Percentiles rank a stretch among this genome's conserved stretches.
phyloP scores from a whole-genome alignment of 2,329 filamentous ascomycete genomes.

The Paradendryphiella salina region DNA sequence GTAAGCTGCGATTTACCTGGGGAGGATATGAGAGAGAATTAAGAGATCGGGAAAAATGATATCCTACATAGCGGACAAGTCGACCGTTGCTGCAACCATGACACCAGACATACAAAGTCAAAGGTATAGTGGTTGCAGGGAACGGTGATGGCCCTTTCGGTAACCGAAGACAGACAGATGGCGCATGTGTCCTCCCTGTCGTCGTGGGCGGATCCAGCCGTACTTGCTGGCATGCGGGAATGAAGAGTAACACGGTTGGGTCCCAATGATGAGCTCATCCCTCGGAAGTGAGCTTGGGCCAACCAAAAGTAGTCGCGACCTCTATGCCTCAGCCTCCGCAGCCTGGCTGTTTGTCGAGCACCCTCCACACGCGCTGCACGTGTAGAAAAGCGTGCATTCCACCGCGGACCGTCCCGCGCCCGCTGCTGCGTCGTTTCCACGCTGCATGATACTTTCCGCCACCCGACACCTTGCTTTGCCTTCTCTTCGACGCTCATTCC shows the following conservation, averaged over 20 bases:
- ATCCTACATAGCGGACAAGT: constrained; percentile 79
- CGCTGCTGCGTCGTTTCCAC: background rate
- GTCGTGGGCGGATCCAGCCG: constrained; percentile 16
- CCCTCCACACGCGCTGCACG: constrained; percentile 7
- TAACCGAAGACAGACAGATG: constrained; percentile 80
- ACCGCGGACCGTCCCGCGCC: background rate
- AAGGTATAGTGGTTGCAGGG: constrained; percentile 82
- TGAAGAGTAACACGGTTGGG: background rate
- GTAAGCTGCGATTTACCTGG: constrained; percentile 57
- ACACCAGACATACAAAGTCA: constrained; percentile 81
- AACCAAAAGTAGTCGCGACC: constrained; percentile 23
- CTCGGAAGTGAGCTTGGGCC: constrained; percentile 24
- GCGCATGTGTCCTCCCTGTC: constrained; percentile 61
- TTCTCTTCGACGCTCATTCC: constrained; percentile 26
- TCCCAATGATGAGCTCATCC: constrained; percentile 19
- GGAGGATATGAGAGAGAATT: background rate
- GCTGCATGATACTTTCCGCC: constrained; percentile 33
- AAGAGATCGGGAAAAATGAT: constrained; percentile 3
- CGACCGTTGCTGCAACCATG: constrained; percentile 74
- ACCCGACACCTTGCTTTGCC: constrained; percentile 22
- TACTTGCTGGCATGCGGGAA: constrained; percentile 33
- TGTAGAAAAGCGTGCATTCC: constrained; percentile 2
- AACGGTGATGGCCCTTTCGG: constrained; percentile 69
- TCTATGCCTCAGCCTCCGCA: constrained; percentile 3
- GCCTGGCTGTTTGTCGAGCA: constrained; percentile 5